Evolutionary conservation across 768 basidiomycete genomes (phyloP).

Genomic region (Crepidotus variabilis): DNA sequence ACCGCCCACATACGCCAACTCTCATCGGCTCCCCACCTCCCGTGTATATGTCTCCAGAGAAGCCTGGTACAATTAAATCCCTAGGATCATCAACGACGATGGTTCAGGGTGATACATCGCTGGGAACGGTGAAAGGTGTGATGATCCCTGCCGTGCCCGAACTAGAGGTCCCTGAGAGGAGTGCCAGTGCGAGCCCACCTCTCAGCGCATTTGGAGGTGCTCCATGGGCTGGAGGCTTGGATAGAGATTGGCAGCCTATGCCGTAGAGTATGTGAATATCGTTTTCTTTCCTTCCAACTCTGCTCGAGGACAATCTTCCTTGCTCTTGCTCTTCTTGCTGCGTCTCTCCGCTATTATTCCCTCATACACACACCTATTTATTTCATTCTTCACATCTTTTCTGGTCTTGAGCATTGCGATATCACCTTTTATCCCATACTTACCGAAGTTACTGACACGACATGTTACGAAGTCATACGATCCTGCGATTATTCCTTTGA

Average conservation of each 20-base stretch:
- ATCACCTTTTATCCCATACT: not conserved
- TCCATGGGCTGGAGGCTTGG: conserved; percentile 40
- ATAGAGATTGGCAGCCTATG: conserved; percentile 33
- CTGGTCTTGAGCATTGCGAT: not conserved
- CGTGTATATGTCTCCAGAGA: conserved; percentile 14
- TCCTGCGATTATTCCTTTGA: not conserved
- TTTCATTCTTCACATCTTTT: not conserved
- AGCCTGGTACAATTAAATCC: conserved; percentile 4
- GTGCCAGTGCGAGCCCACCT: conserved; percentile 12
- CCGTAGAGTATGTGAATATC: too few relatives aligned
- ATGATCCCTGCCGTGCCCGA: conserved; percentile 9
- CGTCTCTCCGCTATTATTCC: not conserved
- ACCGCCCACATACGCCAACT: conserved; percentile 2
- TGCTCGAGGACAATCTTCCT: too few relatives aligned
- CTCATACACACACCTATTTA: not conserved
- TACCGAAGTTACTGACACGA: not conserved
- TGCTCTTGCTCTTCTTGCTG: not conserved
- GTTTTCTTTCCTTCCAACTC: too few relatives aligned
- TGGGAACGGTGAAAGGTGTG: conserved; percentile 7
- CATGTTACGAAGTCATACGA: not conserved
- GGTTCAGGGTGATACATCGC: conserved; percentile 1
- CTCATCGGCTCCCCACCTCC: conserved; percentile 16
- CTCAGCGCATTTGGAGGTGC: conserved; percentile 15
- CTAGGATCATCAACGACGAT: conserved; percentile 9
- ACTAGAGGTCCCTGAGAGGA: conserved; percentile 17